These are phyloP conservation scores for Clavispora fructus DNA, from an alignment of 805 yeast species.

Conservation along the genomic window DNA sequence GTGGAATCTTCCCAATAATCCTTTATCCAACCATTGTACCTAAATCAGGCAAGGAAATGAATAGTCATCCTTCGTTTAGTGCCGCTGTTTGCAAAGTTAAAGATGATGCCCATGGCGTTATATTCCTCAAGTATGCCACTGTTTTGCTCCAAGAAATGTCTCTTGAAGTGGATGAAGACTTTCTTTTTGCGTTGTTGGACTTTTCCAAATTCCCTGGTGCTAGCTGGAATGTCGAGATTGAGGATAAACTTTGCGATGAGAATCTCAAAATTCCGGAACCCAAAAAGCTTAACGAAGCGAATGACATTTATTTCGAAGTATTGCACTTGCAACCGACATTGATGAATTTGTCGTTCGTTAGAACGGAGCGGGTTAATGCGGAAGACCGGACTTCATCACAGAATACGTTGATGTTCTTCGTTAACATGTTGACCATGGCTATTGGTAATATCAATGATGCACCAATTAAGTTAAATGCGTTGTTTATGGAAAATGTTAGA, in stretches of 20 bases:
- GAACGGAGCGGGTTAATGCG: conserved; percentile 73
- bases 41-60: conserved; percentile 75
- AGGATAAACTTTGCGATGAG: conserved; percentile 57
- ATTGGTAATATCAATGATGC: conserved; percentile 97
- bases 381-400: conserved; percentile 57
- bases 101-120: conserved; percentile 87
- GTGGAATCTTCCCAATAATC: conserved; percentile 82
- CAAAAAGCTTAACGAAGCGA: conserved; percentile 44
- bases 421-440: conserved; percentile 91
- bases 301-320: conserved; percentile 87
- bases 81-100: conserved; percentile 78
- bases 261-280: conserved; percentile 69
- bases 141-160: conserved; percentile 85
- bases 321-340: conserved; percentile 90
- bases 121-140: conserved; percentile 88
- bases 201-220: conserved; percentile 80
- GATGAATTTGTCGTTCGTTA: conserved; percentile 81
- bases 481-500: conserved; percentile 82
- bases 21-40: conserved; percentile 89
- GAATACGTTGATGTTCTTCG: conserved; percentile 66
- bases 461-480: conserved; percentile 82
- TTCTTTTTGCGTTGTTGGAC: conserved; percentile 74
- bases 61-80: conserved; percentile 85
- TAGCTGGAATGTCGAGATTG: conserved; percentile 50
- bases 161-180: conserved; percentile 90